A percentile compares a stretch with the other conserved stretches of the same genome.
phyloP scores from a whole-genome alignment of 2,329 filamentous ascomycete genomes.

The Nigrospora sphaerica region DNA sequence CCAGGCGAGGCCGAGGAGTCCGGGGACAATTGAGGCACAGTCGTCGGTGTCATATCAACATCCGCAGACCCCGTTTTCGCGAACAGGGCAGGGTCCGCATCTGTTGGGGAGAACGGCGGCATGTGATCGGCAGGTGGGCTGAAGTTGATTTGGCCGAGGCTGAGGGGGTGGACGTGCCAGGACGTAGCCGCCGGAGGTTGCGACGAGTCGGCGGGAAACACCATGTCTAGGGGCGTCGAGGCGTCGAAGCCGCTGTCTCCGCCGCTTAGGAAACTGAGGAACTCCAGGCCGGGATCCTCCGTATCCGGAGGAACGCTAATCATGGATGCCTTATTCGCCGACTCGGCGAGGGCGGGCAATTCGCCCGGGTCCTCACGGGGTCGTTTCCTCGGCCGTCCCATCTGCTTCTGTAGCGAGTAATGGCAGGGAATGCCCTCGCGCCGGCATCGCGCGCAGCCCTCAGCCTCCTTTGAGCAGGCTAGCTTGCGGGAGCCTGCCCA shows the following conservation, averaged over 20 bases:
- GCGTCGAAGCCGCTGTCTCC: constrained; percentile 10
- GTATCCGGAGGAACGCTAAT: constrained; percentile 15
- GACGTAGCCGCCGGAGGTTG: constrained; percentile 4
- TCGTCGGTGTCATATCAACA: constrained; percentile 5
- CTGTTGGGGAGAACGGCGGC: constrained; percentile 11
- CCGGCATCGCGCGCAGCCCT: constrained; percentile 52
- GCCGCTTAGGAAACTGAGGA: constrained; percentile 16
- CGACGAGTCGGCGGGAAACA: not conserved
- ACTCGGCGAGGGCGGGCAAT: constrained; percentile 1
- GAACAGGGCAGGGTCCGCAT: constrained; percentile 21
- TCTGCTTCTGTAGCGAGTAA: constrained; percentile 59
- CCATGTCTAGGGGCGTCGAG: not conserved
- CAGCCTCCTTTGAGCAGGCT: constrained; percentile 55
- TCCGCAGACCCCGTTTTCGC: not conserved
- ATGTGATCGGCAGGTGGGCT: constrained; percentile 10
- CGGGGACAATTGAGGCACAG: constrained; percentile 16
- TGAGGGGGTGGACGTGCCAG: constrained; percentile 12
- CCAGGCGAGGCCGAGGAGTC: constrained; percentile 12
- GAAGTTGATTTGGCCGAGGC: constrained; percentile 17
- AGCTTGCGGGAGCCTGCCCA: constrained; percentile 52
- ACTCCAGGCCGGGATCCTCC: constrained; percentile 17
- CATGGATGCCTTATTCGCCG: constrained; percentile 16
- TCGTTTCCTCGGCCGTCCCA: constrained; percentile 58
- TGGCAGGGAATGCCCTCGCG: constrained; percentile 50
- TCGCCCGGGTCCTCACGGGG: constrained; percentile 21